Conservation (phyloP, 805 yeast species). For the Cyberlindnera misumaiensis region DNA sequence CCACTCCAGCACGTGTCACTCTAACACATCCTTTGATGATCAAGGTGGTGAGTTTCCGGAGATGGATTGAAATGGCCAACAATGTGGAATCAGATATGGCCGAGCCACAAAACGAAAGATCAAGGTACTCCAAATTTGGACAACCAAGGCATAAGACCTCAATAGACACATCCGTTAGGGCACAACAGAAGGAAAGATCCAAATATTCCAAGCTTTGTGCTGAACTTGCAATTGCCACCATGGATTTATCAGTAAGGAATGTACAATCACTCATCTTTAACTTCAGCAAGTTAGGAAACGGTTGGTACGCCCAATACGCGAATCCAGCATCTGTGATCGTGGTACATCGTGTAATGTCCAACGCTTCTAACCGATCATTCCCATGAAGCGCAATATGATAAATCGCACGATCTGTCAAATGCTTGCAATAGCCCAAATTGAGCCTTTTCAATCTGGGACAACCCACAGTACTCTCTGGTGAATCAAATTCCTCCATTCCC, state of each 20-base stretch:
- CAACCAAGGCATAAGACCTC: slow-evolving; percentile 66
- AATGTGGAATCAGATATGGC: slow-evolving; percentile 72
- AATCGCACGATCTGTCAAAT: slow-evolving; percentile 64
- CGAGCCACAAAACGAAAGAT: slow-evolving; percentile 69
- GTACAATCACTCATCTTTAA: slow-evolving; percentile 67
- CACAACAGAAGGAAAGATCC: slow-evolving; percentile 70
- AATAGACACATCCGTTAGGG: slow-evolving; percentile 60
- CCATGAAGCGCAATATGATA: slow-evolving; percentile 54
- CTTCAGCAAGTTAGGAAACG: slow-evolving; percentile 45
- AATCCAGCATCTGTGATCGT: slow-evolving; percentile 73
- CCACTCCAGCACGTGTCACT: slow-evolving; percentile 73
- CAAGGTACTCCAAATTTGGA: slow-evolving; percentile 43
- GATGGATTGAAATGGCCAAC: slow-evolving; percentile 49
- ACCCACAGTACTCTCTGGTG: slow-evolving; percentile 32
- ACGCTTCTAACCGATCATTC: slow-evolving; percentile 42
- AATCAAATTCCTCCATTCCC: slow-evolving; percentile 25
- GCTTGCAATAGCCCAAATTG: slow-evolving; percentile 69
- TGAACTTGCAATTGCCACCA: slow-evolving; percentile 53
- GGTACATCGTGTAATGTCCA: slow-evolving; percentile 69
- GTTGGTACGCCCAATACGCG: slow-evolving; percentile 52
- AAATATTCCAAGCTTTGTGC: slow-evolving; percentile 51
- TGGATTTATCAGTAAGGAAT: slow-evolving; percentile 58
- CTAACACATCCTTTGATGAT: slow-evolving; percentile 64
- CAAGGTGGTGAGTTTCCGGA: slow-evolving; percentile 41
- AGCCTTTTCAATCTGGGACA: slow-evolving; percentile 51